Evolutionary conservation across 306 rosid species (phyloP).

Genomic region (Neltuma alba): DNA sequence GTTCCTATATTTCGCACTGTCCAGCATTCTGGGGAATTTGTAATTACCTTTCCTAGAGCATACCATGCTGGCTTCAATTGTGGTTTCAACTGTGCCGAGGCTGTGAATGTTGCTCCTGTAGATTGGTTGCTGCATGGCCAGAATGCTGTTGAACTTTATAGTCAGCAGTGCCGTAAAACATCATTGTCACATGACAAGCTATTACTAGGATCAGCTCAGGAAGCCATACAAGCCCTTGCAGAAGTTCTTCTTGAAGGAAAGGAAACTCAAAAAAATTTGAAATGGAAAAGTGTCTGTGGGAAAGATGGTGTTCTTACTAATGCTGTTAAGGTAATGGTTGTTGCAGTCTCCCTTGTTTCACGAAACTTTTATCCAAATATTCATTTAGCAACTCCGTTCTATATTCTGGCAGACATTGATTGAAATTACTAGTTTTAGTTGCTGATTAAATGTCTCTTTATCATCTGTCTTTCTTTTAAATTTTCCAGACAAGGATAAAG

Average conservation of each 20-base stretch:
- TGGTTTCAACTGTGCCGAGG: conserved; percentile 99
- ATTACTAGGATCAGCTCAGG: conserved; percentile 76
- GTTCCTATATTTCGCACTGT: conserved; percentile 62
- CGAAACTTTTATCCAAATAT: background rate
- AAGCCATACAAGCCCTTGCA: conserved; percentile 66
- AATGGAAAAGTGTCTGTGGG: conserved; percentile 74
- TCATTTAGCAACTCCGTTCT: conserved; percentile 8
- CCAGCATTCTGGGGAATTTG: conserved; percentile 74
- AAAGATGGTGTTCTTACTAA: conserved; percentile 77
- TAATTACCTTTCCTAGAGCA: conserved; percentile 97
- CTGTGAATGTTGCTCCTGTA: conserved; percentile 97
- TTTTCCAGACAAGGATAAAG: conserved; percentile 50
- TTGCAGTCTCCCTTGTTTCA: conserved; percentile 13
- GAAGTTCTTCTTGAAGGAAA: conserved; percentile 49
- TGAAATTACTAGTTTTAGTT: conserved; percentile 1
- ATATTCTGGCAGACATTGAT: background rate
- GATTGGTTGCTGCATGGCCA: conserved; percentile 98
- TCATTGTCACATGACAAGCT: conserved; percentile 94
- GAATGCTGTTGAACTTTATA: conserved; percentile 88
- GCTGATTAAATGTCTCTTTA: conserved; percentile 17
- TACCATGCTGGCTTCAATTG: conserved; percentile 96
- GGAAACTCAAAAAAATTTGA: conserved; percentile 50
- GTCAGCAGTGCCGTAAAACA: conserved; percentile 82
- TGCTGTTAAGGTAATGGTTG: conserved; percentile 68
- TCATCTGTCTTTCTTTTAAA: background rate